phyloP scores from a whole-genome alignment of 345 rosid genomes.

The Brassica carinata region DNA sequence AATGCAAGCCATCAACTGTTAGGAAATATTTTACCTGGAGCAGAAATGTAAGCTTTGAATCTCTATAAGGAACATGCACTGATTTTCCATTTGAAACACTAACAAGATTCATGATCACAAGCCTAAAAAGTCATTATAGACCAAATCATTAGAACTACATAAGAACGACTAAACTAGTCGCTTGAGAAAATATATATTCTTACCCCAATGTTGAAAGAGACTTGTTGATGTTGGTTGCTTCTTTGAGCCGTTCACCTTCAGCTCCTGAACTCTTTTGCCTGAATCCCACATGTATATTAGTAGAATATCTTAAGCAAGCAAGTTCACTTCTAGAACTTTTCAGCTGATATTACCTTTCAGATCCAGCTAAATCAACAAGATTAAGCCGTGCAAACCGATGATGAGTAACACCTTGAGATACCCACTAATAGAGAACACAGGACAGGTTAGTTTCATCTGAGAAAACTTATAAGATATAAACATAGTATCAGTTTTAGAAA shows the following conservation, averaged over 20 bases:
- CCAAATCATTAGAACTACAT: conserved; percentile 9
- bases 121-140: conserved; percentile 53
- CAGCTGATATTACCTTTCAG: conserved; percentile 71
- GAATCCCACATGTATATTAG: conserved; percentile 33
- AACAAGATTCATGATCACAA: conserved; percentile 97
- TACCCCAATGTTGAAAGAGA: conserved; percentile 99
- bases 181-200: conserved; percentile 22
- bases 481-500: neutral
- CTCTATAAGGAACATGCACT: conserved; percentile 95
- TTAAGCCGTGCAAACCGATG: conserved; percentile 97
- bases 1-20: neutral
- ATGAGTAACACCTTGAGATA: conserved; percentile 91
- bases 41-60: conserved; percentile 96
- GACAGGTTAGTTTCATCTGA: neutral
- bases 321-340: neutral
- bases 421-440: conserved; percentile 63
- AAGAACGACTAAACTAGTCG: conserved; percentile 4
- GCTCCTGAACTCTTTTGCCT: conserved; percentile 99
- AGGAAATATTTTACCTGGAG: conserved; percentile 67
- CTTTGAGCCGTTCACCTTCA: conserved; percentile 99
- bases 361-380: conserved; percentile 98
- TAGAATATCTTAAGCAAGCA: neutral
- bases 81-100: conserved; percentile 95
- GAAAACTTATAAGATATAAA: conserved; percentile 5
- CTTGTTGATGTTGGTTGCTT: conserved; percentile 97